Base-by-base conservation (phyloP, 192 early-diverging fungal genomes). In the Coemansia sp. region DNA sequence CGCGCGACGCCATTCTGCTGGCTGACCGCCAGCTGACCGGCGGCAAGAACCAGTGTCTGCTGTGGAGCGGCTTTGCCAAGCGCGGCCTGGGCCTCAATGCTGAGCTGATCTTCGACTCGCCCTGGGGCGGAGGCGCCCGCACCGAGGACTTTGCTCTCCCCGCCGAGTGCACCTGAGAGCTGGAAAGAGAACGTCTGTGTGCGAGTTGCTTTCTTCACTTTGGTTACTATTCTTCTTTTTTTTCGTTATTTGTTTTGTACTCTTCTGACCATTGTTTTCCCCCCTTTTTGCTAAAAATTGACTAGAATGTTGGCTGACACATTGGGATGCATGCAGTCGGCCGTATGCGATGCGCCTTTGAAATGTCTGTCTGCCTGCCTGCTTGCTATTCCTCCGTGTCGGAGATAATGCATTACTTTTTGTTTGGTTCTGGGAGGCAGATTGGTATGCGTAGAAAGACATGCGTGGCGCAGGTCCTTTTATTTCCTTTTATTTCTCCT, bases 11-110 rank as follows among this genome's bases (percentile, higher is more conserved):
- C 17, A 92, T 92, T 22, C 45, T 94, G 20, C 74, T 85, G 60
- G 91, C 91, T 9, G 89, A 91, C 61, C 62, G 83, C 46, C 62
- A 84, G 57, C 71, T 89, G 51, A 92, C 90, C 7, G 76, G 77
- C 11, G 90, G 90, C 61, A 74, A 85, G n/a, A 88, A 91, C 75
- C 67, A 82, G 46, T 94, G 92, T 71, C 74, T 86, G 54, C 85
- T 94, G 54, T 92, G 90, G 87, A 82, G 59, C 62, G 92, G 76
- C 25, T 94, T 98, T 86, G 89, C 96, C 17, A 95, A 93, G 76
- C 89, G 96, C 51, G 96, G 96, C 19, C 74, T 98, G 42, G 96
- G 96, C 4, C 69, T 79, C 1, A 84, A 86, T 62, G 95, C 95
- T 16, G 75, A 77, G 68, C 75, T 89, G 37, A 79, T 82, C 70